These are phyloP conservation scores for Furcasterigmium furcatum DNA, from an alignment of 2,329 filamentous ascomycete species.

Conservation along the genomic window DNA sequence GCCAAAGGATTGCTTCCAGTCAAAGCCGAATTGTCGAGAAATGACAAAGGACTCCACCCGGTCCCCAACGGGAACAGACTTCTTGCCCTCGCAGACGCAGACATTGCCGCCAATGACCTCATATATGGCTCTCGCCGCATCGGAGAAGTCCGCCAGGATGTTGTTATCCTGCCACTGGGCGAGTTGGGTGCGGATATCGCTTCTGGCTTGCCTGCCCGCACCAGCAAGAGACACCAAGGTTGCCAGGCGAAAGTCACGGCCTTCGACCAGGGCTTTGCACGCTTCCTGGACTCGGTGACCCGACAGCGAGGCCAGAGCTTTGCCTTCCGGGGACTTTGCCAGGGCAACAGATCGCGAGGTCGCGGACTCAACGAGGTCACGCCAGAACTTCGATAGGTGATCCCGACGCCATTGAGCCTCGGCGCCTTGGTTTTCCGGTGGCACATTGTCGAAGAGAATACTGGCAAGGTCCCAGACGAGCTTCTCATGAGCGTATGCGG, in stretches of 20 bases:
- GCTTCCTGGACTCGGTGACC: conserved; percentile 79
- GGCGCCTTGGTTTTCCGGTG: conserved; percentile 27
- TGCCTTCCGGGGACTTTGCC: conserved; percentile 70
- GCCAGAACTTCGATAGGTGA: conserved; percentile 65
- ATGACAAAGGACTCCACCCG: conserved; percentile 77
- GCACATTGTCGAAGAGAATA: conserved; percentile 77
- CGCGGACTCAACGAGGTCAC: conserved; percentile 60
- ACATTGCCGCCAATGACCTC: conserved; percentile 86
- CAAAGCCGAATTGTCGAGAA: conserved; percentile 77
- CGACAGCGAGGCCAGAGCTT: conserved; percentile 76
- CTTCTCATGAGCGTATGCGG: conserved; percentile 60
- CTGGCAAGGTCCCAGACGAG: conserved; percentile 83
- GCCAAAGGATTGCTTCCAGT: conserved; percentile 93
- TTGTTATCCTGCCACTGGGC: conserved; percentile 80
- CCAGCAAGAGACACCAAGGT: conserved; percentile 82
- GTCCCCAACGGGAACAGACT: conserved; percentile 72
- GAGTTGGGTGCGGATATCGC: conserved; percentile 76
- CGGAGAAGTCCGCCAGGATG: conserved; percentile 81
- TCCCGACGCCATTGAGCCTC: conserved; percentile 49
- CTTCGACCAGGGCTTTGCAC: conserved; percentile 73
- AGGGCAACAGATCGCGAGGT: conserved; percentile 53
- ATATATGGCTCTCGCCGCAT: conserved; percentile 82
- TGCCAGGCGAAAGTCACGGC: conserved; percentile 78
- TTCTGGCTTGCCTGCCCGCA: conserved; percentile 63
- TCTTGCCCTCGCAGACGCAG: conserved; percentile 77